A percentile compares a stretch with the other conserved stretches of the same genome.
Evolutionary conservation across 1,284 basidiomycete species (phyloP).

Genomic region (Papiliotrema flavescens): DNA sequence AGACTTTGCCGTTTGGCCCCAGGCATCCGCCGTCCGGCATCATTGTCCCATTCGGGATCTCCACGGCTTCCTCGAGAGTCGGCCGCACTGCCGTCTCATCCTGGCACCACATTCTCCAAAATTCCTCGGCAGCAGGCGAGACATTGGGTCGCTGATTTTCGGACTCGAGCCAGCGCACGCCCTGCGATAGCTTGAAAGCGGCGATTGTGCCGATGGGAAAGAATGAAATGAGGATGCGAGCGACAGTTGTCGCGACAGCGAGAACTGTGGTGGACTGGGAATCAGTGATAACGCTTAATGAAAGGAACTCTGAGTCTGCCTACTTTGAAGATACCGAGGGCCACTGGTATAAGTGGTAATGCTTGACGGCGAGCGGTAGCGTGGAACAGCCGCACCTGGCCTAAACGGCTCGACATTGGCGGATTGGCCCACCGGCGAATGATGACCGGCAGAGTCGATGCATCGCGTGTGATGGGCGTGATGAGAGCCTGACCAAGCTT

Average conservation of each 20-base stretch:
- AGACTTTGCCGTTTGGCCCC: conserved; percentile 26
- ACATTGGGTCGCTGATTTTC: conserved; percentile 25
- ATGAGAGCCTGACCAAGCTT: too few species aligned
- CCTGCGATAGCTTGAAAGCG: conserved; percentile 21
- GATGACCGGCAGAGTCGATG: too few species aligned
- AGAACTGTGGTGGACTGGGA: conserved; percentile 52
- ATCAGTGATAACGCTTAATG: background rate
- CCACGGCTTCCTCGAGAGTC: conserved; percentile 19
- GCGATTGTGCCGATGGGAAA: conserved; percentile 42
- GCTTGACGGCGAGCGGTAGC: conserved; percentile 35
- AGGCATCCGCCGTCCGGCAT: conserved; percentile 17
- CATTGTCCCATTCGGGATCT: conserved; percentile 8
- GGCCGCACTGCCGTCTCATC: conserved; percentile 28
- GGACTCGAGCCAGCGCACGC: conserved; percentile 23
- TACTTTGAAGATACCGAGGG: conserved; percentile 43
- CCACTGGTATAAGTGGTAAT: conserved; percentile 41
- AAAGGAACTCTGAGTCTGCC: background rate
- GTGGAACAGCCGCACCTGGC: conserved; percentile 30
- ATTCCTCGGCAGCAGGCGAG: conserved; percentile 35
- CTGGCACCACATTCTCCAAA: conserved; percentile 44
- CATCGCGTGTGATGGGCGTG: too few species aligned
- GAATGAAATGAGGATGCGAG: conserved; percentile 46
- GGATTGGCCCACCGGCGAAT: too few species aligned
- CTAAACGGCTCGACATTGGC: too few species aligned
- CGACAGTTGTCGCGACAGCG: conserved; percentile 36